phyloP scores from a whole-genome alignment of 2,329 filamentous ascomycete species.

The Trichoderma sp. region DNA sequence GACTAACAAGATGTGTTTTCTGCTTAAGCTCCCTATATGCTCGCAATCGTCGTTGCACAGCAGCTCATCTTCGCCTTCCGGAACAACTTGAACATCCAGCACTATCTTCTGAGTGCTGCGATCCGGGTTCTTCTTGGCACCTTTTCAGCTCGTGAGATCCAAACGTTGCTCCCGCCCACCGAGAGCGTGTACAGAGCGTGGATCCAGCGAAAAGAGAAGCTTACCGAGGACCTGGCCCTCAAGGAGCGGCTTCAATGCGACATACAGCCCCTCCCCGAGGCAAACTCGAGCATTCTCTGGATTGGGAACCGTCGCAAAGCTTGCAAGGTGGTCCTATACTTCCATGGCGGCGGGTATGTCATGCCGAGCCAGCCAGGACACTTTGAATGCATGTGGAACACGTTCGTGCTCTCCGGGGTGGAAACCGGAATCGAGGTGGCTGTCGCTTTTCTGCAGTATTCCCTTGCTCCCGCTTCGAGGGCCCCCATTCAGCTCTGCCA shows the following conservation, averaged over 20 bases:
- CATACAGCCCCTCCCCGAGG: conserved; percentile 23
- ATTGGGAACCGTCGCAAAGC: conserved; percentile 29
- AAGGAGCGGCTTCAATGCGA: conserved; percentile 22
- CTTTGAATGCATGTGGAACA: conserved; percentile 29
- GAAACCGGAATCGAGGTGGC: conserved; percentile 27
- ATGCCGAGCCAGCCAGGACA: conserved; percentile 26
- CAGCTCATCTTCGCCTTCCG: conserved; percentile 22
- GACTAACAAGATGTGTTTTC: neutral
- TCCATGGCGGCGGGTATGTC: conserved; percentile 31
- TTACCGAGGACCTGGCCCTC: conserved; percentile 11
- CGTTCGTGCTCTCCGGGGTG: conserved; percentile 24
- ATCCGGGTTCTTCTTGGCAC: conserved; percentile 22
- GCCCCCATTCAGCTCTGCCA: conserved; percentile 35
- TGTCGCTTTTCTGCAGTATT: conserved; percentile 36
- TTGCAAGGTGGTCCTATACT: conserved; percentile 29
- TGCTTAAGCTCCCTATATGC: conserved; percentile 19
- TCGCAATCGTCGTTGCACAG: conserved; percentile 17
- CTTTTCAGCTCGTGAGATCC: conserved; percentile 26
- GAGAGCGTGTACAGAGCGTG: conserved; percentile 25
- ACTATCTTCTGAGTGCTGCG: conserved; percentile 21
- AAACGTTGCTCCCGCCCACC: conserved; percentile 24
- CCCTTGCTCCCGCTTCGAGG: conserved; percentile 30
- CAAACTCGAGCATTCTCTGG: conserved; percentile 27
- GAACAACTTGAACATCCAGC: conserved; percentile 20
- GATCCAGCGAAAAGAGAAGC: conserved; percentile 23